These are phyloP conservation scores for Fusarium sp. DNA, from an alignment of 2,329 filamentous ascomycete species.

Conservation along the genomic window DNA sequence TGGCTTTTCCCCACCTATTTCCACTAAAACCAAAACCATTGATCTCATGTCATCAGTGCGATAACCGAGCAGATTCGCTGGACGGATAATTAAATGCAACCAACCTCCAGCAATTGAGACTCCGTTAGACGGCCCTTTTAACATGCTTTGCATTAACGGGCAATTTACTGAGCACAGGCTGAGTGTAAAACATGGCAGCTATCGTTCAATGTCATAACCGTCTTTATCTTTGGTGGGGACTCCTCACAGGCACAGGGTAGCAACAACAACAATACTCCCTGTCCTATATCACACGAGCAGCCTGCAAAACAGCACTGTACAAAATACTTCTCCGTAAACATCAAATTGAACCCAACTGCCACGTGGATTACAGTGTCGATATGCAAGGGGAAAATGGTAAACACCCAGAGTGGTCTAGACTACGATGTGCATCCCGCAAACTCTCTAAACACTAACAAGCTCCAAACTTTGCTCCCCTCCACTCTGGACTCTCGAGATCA, in stretches of 20 bases:
- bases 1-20: background rate
- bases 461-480: background rate
- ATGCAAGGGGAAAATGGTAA: slow-evolving; percentile 31
- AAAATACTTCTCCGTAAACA: background rate
- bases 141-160: slow-evolving; percentile 1
- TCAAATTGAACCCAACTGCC: slow-evolving; percentile 22
- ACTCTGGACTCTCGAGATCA: background rate
- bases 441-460: background rate
- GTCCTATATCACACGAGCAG: background rate
- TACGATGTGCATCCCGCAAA: background rate
- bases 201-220: too few relatives aligned
- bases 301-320: slow-evolving; percentile 4
- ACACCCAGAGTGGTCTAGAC: slow-evolving; percentile 19
- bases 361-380: slow-evolving; percentile 37
- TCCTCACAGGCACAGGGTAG: background rate
- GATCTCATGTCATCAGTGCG: background rate
- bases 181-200: background rate
- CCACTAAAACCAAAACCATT: background rate
- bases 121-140: background rate
- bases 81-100: slow-evolving; percentile 2
- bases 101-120: background rate
- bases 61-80: slow-evolving; percentile 7
- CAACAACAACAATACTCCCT: too few relatives aligned
- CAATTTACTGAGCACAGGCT: background rate
- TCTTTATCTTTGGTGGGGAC: too few relatives aligned